phyloP scores from a whole-genome alignment of 805 yeast genomes.

The Zygosaccharomyces gambellarensis region DNA sequence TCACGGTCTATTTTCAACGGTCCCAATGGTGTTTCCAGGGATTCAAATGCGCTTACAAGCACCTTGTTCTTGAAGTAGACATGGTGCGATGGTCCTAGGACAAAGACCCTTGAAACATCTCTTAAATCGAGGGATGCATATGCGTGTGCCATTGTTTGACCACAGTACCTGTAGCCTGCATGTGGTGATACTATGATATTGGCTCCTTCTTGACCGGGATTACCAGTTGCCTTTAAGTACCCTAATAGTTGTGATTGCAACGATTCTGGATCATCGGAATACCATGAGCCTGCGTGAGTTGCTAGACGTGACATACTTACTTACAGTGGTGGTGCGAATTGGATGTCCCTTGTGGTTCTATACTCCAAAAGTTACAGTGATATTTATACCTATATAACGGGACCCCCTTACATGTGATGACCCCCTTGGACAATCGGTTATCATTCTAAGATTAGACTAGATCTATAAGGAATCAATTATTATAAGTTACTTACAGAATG shows the following conservation, averaged over 20 bases:
- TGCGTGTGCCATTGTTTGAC: slow-evolving; percentile 69
- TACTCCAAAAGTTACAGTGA: not conserved
- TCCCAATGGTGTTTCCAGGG: slow-evolving; percentile 82
- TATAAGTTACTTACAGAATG: not conserved
- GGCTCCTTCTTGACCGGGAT: slow-evolving; percentile 31
- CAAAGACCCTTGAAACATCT: slow-evolving; percentile 55
- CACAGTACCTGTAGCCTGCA: slow-evolving; percentile 88
- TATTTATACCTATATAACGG: not conserved
- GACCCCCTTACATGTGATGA: slow-evolving; percentile 9
- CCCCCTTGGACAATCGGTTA: not conserved
- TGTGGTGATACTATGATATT: slow-evolving; percentile 48
- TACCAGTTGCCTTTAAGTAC: slow-evolving; percentile 34
- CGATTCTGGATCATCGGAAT: slow-evolving; percentile 42
- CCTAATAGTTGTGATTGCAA: slow-evolving; percentile 49
- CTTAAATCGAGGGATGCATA: slow-evolving; percentile 63
- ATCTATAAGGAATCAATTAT: slow-evolving; percentile 1
- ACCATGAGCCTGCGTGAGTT: slow-evolving; percentile 93
- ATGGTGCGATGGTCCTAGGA: slow-evolving; percentile 92
- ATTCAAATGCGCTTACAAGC: slow-evolving; percentile 46
- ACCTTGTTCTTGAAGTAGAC: slow-evolving; percentile 66
- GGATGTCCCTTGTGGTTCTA: too few relatives aligned
- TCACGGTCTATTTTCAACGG: slow-evolving; percentile 59
- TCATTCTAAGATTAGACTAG: not conserved
- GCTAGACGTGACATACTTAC: slow-evolving; percentile 47
- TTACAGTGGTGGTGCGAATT: too few relatives aligned